phyloP scores from a whole-genome alignment of 805 yeast species.

The Candida khao-thaluensis region DNA sequence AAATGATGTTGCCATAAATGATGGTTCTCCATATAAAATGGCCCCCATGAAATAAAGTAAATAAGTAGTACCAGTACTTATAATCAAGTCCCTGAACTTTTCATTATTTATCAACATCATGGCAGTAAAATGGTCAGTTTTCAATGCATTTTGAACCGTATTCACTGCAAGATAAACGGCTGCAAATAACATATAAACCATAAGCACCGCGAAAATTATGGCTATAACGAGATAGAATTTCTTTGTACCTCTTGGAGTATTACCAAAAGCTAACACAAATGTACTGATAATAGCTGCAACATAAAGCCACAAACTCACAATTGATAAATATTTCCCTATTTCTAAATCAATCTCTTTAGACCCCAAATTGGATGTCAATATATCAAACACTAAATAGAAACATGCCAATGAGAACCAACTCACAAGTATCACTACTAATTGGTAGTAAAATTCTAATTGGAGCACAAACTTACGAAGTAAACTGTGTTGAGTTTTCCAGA shows the following conservation, averaged over 20 bases:
- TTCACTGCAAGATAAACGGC: slow-evolving; percentile 76
- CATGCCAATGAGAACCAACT: slow-evolving; percentile 94
- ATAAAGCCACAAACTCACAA: slow-evolving; percentile 82
- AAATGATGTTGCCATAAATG: slow-evolving; percentile 89
- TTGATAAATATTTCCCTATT: slow-evolving; percentile 75
- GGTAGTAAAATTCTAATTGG: slow-evolving; percentile 86
- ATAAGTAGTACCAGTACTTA: slow-evolving; percentile 86
- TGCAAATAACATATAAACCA: slow-evolving; percentile 88
- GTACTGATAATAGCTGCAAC: slow-evolving; percentile 78
- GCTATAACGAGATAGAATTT: slow-evolving; percentile 74
- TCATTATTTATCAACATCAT: slow-evolving; percentile 57
- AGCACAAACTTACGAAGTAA: slow-evolving; percentile 72
- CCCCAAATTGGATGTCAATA: slow-evolving; percentile 77
- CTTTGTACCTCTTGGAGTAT: slow-evolving; percentile 88
- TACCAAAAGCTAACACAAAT: slow-evolving; percentile 88
- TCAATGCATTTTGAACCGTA: slow-evolving; percentile 59
- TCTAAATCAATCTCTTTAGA: slow-evolving; percentile 57
- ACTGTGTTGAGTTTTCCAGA: slow-evolving; percentile 89
- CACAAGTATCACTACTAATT: slow-evolving; percentile 67
- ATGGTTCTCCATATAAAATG: slow-evolving; percentile 80
- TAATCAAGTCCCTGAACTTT: slow-evolving; percentile 80
- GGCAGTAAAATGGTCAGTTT: slow-evolving; percentile 42
- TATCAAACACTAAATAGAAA: slow-evolving; percentile 85
- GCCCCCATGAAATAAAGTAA: slow-evolving; percentile 77
- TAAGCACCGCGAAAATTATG: slow-evolving; percentile 76